Evolutionary conservation across 2,329 filamentous ascomycete species (phyloP).

Genomic region (Didymella exigua): DNA sequence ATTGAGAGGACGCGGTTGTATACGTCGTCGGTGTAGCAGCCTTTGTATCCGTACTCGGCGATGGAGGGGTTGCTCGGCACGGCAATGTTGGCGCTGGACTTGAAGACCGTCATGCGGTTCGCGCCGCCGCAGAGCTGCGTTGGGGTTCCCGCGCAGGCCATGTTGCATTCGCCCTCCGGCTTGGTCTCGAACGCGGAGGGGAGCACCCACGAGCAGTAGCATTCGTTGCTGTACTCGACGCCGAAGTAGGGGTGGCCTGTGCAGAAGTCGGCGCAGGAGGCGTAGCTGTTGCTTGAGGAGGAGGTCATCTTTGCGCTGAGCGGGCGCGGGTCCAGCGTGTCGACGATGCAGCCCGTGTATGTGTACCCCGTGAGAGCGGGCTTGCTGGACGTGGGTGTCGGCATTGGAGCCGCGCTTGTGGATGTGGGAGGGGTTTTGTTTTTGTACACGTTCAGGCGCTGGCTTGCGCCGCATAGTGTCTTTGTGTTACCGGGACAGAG

Average conservation of each 20-base stretch:
- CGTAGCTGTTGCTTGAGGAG: constrained; percentile 19
- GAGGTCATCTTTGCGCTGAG: constrained; percentile 17
- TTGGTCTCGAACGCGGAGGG: constrained; percentile 22
- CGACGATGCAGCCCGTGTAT: constrained; percentile 30
- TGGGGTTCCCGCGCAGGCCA: constrained; percentile 24
- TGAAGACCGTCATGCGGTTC: constrained; percentile 28
- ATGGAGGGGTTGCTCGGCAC: constrained; percentile 21
- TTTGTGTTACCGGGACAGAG: constrained; percentile 25
- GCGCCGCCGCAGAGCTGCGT: constrained; percentile 25
- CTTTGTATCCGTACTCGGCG: constrained; percentile 24
- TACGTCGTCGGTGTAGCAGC: constrained; percentile 31
- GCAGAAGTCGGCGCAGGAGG: constrained; percentile 28
- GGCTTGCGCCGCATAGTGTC: constrained; percentile 30
- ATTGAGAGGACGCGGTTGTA: constrained; percentile 20
- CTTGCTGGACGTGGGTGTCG: constrained; percentile 11
- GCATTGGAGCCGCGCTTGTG: constrained; percentile 3
- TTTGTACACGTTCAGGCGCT: constrained; percentile 31
- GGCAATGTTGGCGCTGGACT: constrained; percentile 9
- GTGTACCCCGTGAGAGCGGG: constrained; percentile 26
- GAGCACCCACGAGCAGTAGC: constrained; percentile 49
- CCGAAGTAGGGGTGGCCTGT: constrained; percentile 30
- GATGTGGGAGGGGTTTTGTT: constrained; percentile 13
- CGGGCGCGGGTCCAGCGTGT: constrained; percentile 20
- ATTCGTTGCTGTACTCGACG: constrained; percentile 34
- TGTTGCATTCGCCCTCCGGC: constrained; percentile 25